Evolutionary conservation across 176 grass and related monocot species (phyloP), one percentile per base, ranked within the genome.

Genomic region (Pharus latifolius): DNA sequence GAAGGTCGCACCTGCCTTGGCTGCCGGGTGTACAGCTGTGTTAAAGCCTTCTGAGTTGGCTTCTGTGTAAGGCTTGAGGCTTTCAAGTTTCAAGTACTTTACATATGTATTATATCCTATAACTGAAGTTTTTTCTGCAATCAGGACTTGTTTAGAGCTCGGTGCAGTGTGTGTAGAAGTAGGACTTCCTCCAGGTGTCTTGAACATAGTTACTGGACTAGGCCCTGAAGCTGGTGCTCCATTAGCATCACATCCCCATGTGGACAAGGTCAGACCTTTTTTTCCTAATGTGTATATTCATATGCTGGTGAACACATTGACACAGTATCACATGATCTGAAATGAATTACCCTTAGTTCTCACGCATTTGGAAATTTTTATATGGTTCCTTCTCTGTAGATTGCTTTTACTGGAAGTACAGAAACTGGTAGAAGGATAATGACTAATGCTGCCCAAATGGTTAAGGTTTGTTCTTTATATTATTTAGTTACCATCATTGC

Each of bases 1-100:
- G 94, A 97, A 97, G 78, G 94, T 97, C 43, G 94, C 94, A 73
- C 94, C 94, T 84, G 84, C 89, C 35, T 81, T 92, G 73, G 94
- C 94, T 84, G 89, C 94, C 70, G 94, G 89, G 17, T 97, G 94
- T 69, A 92, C 94, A 73, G 83, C 94, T 85, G 61, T 97, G 28
- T 46, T 97, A 56, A 97, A 97, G 23, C 94, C 94, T 15, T 97
- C 94, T 1, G 94, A 97, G 45, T 56, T 97, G 74, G 78, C 78
- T 77, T 97, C 94, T 34, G 32, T 92, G 94, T 97, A 90, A 97
- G 86, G 58, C 47, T 72, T 33, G 46, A 62, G 78, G 19, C 35
- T 35, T 81, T n/a, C n/a, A n/a, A n/a, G n/a, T n/a, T 61, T 45
- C 18, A 67, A n/a, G 17, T 72, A 9, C 1, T 25, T 48, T n/a